These are phyloP conservation scores for Rubroshorea leprosula DNA, from an alignment of 345 rosid species.

Conservation along the genomic window DNA sequence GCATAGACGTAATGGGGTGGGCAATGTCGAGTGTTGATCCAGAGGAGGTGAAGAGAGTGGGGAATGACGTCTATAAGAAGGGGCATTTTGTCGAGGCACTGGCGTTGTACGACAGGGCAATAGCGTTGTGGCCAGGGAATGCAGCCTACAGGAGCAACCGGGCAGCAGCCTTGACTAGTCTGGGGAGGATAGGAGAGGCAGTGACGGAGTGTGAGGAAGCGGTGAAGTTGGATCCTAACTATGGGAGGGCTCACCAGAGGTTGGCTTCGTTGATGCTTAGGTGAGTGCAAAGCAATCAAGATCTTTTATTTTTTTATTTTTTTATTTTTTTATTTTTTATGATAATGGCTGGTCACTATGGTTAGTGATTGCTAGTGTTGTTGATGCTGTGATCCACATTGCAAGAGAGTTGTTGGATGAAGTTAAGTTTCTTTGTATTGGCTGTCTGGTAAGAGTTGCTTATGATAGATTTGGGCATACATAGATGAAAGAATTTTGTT, in stretches of 20 bases:
- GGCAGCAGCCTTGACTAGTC: constrained; percentile 65
- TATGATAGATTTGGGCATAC: no score
- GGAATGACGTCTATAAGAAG: constrained; percentile 75
- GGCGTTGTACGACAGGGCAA: constrained; percentile 74
- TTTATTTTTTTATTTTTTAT: no score
- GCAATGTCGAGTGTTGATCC: constrained; percentile 32
- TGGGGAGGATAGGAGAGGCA: constrained; percentile 70
- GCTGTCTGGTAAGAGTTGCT: no score
- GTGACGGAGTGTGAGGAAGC: constrained; percentile 81
- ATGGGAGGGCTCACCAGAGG: constrained; percentile 81
- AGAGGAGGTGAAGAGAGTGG: constrained; percentile 66
- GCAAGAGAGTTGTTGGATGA: no score
- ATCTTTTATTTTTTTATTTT: no score
- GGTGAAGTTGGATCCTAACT: constrained; percentile 67
- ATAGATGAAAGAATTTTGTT: not conserved
- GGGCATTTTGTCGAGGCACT: constrained; percentile 76
- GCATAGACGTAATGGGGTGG: constrained; percentile 19
- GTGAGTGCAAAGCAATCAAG: constrained; percentile 32
- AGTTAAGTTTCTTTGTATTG: no score
- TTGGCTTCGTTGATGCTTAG: constrained; percentile 72
- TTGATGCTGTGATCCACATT: not conserved
- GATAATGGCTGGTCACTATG: constrained; percentile 1
- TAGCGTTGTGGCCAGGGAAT: constrained; percentile 56
- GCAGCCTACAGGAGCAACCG: constrained; percentile 73
- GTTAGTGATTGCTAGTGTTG: not conserved